Evolutionary conservation across 2,329 filamentous ascomycete species (phyloP).

Genomic region (Colletotrichum tropicicola): DNA sequence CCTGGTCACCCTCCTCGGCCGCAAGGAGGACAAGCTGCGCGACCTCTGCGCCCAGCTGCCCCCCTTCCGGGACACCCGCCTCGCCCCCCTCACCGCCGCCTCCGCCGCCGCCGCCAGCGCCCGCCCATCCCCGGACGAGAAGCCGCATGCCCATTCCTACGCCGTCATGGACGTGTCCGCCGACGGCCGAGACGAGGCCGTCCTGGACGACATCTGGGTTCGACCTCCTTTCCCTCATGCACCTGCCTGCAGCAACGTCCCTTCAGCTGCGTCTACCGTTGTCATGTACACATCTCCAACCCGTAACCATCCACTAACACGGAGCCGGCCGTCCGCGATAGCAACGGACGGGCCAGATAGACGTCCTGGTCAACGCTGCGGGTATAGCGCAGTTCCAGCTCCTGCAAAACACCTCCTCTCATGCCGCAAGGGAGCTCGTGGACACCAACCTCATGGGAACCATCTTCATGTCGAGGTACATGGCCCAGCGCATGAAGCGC

Average conservation of each 20-base stretch:
- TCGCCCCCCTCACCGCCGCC: conserved; percentile 33
- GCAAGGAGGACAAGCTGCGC: conserved; percentile 56
- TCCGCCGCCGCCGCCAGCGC: background rate
- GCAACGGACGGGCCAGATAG: conserved; percentile 38
- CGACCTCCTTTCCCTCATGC: background rate
- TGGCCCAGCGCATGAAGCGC: conserved; percentile 58
- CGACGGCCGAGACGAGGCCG: conserved; percentile 18
- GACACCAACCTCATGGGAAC: conserved; percentile 76
- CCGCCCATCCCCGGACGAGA: background rate
- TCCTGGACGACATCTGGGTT: conserved; percentile 30
- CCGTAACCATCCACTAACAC: background rate
- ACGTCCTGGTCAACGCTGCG: conserved; percentile 82
- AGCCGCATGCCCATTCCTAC: conserved; percentile 22
- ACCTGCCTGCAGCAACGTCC: too few relatives aligned
- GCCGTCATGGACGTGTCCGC: conserved; percentile 30
- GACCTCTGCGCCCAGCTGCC: conserved; percentile 46
- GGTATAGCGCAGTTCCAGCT: conserved; percentile 74
- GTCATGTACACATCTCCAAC: background rate
- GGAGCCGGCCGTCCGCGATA: background rate
- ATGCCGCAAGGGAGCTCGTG: conserved; percentile 65
- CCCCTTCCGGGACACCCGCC: conserved; percentile 17
- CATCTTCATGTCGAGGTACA: conserved; percentile 66
- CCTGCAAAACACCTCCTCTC: conserved; percentile 62
- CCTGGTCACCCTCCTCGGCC: conserved; percentile 68
- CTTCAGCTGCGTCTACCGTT: background rate